Base-by-base conservation (phyloP, 352 stramenopile genomes). In the Globisporangium cylindrosporum region DNA sequence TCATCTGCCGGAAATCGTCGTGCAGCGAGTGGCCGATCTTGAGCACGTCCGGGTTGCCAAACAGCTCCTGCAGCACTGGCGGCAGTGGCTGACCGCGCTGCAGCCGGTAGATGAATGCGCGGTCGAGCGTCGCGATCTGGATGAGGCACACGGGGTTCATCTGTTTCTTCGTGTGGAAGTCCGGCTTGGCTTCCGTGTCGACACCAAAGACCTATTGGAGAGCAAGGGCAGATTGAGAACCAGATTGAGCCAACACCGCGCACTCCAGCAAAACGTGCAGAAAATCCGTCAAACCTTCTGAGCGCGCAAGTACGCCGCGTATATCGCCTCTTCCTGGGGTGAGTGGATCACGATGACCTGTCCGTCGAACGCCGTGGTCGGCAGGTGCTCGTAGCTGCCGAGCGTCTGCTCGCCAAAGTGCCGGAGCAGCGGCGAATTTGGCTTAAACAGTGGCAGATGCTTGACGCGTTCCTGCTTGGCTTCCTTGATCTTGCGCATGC, bases 21-120 rank as follows among this genome's bases (percentile, higher is more conserved):
- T 82, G 84, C 24, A 94, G 70, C 59, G 84, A 90, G 71, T 94
- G 86, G 15, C 86, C 86, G 46, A 94, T 75, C 73, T 95, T 95
- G 69, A 95, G 63, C 58, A 93, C 78, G 1, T 62, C 49, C 3
- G 80, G 72, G 69, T 89, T 71, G 6, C 75, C 82, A 18, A 95
- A 80, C 53, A 95, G 61, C 32, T 78, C 62, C 24, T 82, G 78
- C 9, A 95, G 69, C 53, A 84, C 66, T 7, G 88, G 81, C 25
- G 86, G 82, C 36, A 91, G 70, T 57, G 77, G 67, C 10, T 84
- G 71, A 0, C 77, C 78, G 4, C 81, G 83, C 57, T 80, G 70
- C 57, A 95, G 69, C 4, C 88, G 74, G 59, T 94, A 95, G 12
- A 95, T 61, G 53, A 93, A 91, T 22, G 86, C 84, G 9, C 75